Conservation (phyloP, 2,329 filamentous ascomycete species). For the Gyromitra esculenta region DNA sequence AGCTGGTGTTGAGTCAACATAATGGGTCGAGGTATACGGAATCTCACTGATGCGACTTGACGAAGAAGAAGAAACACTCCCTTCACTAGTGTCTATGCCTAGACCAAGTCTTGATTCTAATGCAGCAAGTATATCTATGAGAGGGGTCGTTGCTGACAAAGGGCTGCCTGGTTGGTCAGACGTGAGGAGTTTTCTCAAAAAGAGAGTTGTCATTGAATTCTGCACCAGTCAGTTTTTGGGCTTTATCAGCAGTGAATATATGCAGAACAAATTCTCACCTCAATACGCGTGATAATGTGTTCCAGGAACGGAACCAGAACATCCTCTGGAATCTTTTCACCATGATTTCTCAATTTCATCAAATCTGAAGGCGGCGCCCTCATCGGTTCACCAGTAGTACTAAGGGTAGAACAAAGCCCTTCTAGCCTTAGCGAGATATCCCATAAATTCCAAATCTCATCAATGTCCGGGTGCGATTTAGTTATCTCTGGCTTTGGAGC, state of each 20-base stretch:
- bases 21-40: slow-evolving; percentile 30
- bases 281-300: slow-evolving; percentile 93
- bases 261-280: slow-evolving; percentile 70
- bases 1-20: slow-evolving; percentile 36
- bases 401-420: slow-evolving; percentile 87
- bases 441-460: slow-evolving; percentile 90
- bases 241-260: not conserved
- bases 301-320: slow-evolving; percentile 91
- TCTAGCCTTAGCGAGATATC: slow-evolving; percentile 87
- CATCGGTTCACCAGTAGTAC: slow-evolving; percentile 46
- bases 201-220: slow-evolving; percentile 57
- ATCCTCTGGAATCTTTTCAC: slow-evolving; percentile 86
- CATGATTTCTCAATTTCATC: slow-evolving; percentile 77
- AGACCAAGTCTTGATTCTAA: slow-evolving; percentile 49
- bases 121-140: slow-evolving; percentile 43
- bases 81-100: slow-evolving; percentile 22
- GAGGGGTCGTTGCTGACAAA: slow-evolving; percentile 27
- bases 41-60: slow-evolving; percentile 30
- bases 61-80: slow-evolving; percentile 1
- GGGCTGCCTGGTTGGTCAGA: slow-evolving; percentile 6
- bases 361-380: slow-evolving; percentile 70
- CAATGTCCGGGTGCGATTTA: slow-evolving; percentile 72
- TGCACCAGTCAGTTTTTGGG: slow-evolving; percentile 39
- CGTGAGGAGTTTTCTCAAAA: slow-evolving; percentile 53
- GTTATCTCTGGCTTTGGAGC: slow-evolving; percentile 32